Evolutionary conservation across 257 asterid species (phyloP), one percentile per base, ranked within the genome.

Genomic region (Salvia rosmarinus): DNA sequence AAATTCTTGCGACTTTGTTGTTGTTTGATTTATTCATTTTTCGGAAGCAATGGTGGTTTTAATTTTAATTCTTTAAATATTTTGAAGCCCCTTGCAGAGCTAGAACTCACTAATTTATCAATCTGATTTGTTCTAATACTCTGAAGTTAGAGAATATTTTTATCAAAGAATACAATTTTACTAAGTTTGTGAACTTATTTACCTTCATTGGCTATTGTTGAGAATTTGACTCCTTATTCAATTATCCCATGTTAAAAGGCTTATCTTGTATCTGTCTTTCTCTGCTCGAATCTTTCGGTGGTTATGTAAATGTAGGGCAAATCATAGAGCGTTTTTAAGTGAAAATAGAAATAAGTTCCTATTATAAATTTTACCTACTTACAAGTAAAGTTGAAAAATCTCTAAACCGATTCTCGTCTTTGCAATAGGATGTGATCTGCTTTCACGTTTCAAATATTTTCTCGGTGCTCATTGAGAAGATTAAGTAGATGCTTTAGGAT

Each of bases 1-100:
- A 68, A 62, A 39, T 59, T 56, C 49, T 77, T 63, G 23, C 44
- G 74, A 57, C 21, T 50, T 42, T 73, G 58, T 54, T 57, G 72
- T 77, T 34, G 62, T 64, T 68, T 65, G 68, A 49, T 46, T 43
- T 34, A 39, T 52, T 74, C 3, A 58, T 47, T 62, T 35, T 59
- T 58, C 35, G n/a, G n/a, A 25, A 25, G 30, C 30, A 25, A 25
- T 25, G 30, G 30, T 25, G 30, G 30, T 25, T 25, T 25, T 25
- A 25, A 25, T 25, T 25, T 25, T 25, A 25, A 25, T 25, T 25
- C n/a, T 70, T 39, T 52, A 42, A 14, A 12, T 52, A n/a, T 71
- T 56, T 13, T 47, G 19, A 8, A 44, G 64, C n/a, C 71, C 58
- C 59, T 67, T 65, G 43, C 40, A n/a, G 7, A 68, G 34, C 34